Conservation (phyloP, 495 filamentous ascomycete genomes). For the Daldinia bambusicola region DNA sequence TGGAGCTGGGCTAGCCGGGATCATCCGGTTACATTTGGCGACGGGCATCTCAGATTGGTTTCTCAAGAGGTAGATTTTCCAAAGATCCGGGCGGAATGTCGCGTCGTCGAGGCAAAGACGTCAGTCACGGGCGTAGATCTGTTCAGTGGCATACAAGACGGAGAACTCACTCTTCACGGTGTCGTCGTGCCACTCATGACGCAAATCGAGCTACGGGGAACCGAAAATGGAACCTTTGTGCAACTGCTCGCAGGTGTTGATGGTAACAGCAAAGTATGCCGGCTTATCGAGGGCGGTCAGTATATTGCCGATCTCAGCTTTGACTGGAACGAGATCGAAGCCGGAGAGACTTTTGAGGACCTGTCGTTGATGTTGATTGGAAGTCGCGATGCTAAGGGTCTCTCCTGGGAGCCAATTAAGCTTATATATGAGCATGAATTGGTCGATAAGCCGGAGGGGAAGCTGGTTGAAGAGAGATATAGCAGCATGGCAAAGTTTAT, state of each 20-base stretch:
- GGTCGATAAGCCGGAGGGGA: not conserved
- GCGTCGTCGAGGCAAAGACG: not conserved
- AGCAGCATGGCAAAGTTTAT: not conserved
- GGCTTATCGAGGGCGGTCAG: not conserved
- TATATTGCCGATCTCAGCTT: not conserved
- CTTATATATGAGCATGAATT: not conserved
- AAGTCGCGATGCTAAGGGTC: not conserved
- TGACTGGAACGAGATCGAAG: not conserved
- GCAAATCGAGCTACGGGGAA: not conserved
- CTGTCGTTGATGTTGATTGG: not conserved
- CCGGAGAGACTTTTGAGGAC: not conserved
- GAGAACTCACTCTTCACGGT: not conserved
- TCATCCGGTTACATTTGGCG: not conserved
- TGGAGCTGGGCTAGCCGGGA: slow-evolving; percentile 1
- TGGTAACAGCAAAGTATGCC: not conserved
- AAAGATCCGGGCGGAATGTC: not conserved
- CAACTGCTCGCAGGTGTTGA: not conserved
- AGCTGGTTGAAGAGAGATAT: not conserved
- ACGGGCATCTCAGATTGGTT: not conserved
- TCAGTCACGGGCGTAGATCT: not conserved
- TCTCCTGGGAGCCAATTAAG: not conserved
- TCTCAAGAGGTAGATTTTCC: not conserved
- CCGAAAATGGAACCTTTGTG: not conserved
- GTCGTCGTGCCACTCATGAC: not conserved
- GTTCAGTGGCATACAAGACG: not conserved